Percentiles rank a stretch among this genome's conserved stretches.
Evolutionary conservation across 176 grass and related monocot species (phyloP).

Genomic region (Eragrostis nindensis): DNA sequence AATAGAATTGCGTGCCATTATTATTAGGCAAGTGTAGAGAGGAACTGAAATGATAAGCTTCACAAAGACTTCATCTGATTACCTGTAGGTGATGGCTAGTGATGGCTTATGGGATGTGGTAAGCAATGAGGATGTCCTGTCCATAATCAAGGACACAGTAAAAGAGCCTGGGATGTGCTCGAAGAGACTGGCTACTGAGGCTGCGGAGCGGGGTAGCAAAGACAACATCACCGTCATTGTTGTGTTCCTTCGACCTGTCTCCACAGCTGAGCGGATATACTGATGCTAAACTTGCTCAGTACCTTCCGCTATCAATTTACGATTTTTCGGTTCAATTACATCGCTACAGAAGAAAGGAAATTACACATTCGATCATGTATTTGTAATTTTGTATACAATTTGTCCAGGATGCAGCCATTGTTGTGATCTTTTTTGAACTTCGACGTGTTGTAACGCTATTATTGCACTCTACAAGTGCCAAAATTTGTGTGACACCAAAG

Average conservation of each 20-base stretch:
- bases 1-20: background rate
- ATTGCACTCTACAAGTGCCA: background rate
- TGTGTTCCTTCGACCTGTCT: slow-evolving; percentile 85
- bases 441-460: background rate
- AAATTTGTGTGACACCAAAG: too few relatives aligned
- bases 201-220: slow-evolving; percentile 75
- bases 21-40: slow-evolving; percentile 6
- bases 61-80: slow-evolving; percentile 20
- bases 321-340: slow-evolving; percentile 14
- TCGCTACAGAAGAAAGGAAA: slow-evolving; percentile 6
- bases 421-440: background rate
- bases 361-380: slow-evolving; percentile 18
- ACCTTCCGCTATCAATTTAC: background rate
- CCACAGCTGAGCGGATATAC: slow-evolving; percentile 85
- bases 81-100: slow-evolving; percentile 81
- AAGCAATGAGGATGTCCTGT: slow-evolving; percentile 88
- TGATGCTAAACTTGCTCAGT: slow-evolving; percentile 40
- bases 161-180: slow-evolving; percentile 94
- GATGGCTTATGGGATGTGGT: slow-evolving; percentile 88
- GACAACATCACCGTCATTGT: slow-evolving; percentile 96
- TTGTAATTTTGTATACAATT: slow-evolving; percentile 6
- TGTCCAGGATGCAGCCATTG: background rate
- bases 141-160: slow-evolving; percentile 92
- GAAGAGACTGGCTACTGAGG: slow-evolving; percentile 84
- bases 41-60: background rate